Evolutionary conservation across 352 stramenopile species (phyloP).

Genomic region (Albugo laibachii): DNA sequence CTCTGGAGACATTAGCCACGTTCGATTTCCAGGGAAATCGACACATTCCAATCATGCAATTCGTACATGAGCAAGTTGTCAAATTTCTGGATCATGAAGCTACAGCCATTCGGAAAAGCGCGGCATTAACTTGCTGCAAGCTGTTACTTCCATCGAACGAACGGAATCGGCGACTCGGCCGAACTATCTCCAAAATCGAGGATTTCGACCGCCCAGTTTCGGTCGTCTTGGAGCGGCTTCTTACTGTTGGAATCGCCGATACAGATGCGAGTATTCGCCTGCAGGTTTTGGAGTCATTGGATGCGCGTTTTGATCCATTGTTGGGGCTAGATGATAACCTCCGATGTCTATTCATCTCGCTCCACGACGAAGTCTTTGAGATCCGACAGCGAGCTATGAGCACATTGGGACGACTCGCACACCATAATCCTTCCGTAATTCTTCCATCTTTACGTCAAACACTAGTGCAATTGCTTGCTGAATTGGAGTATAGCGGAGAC

Average conservation of each 20-base stretch:
- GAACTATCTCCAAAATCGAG: conserved; percentile 1
- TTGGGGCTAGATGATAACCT: conserved; percentile 70
- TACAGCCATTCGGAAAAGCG: conserved; percentile 63
- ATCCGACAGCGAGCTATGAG: conserved; percentile 80
- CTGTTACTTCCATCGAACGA: conserved; percentile 49
- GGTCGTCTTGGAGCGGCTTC: conserved; percentile 50
- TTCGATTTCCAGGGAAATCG: conserved; percentile 77
- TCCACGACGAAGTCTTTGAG: conserved; percentile 76
- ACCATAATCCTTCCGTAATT: conserved; percentile 67
- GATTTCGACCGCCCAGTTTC: conserved; percentile 55
- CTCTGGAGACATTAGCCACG: conserved; percentile 64
- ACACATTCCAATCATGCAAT: conserved; percentile 73
- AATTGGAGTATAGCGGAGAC: conserved; percentile 73
- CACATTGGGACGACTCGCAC: conserved; percentile 63
- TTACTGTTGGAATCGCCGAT: conserved; percentile 74
- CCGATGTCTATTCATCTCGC: conserved; percentile 65
- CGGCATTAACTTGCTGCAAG: conserved; percentile 77
- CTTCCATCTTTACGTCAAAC: conserved; percentile 69
- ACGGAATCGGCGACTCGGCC: conserved; percentile 1
- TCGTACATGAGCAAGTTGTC: conserved; percentile 73
- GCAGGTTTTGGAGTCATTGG: conserved; percentile 56
- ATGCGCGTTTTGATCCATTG: conserved; percentile 62
- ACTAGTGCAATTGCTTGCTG: conserved; percentile 65
- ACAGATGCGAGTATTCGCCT: conserved; percentile 70
- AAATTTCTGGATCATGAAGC: conserved; percentile 78